A percentile compares a stretch with the other conserved stretches of the same genome.
Evolutionary conservation across 2,329 filamentous ascomycete species (phyloP).

Genomic region (Cercospora sesami): DNA sequence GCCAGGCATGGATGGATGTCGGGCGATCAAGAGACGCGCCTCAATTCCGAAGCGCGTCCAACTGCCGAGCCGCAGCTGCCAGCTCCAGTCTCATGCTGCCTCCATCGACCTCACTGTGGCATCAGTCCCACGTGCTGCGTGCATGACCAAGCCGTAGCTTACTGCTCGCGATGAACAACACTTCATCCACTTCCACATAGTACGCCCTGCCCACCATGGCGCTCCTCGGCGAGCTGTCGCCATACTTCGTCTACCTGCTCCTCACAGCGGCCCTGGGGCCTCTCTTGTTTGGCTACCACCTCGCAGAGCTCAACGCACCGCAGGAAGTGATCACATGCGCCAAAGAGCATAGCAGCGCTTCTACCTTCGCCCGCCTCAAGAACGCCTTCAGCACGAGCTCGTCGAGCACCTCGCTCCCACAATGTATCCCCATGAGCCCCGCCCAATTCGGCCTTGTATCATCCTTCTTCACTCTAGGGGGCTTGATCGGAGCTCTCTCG

Average conservation of each 20-base stretch:
- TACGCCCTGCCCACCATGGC: constrained; percentile 20
- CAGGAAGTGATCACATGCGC: constrained; percentile 90
- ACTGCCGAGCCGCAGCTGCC: neutral
- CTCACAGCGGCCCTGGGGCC: constrained; percentile 78
- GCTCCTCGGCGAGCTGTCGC: constrained; percentile 57
- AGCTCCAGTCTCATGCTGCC: neutral
- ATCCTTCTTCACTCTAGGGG: constrained; percentile 88
- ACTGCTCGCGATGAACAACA: neutral
- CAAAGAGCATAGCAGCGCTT: constrained; percentile 53
- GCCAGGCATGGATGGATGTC: neutral
- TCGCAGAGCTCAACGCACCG: constrained; percentile 92
- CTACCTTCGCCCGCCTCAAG: constrained; percentile 24
- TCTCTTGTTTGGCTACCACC: constrained; percentile 90
- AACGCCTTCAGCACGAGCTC: constrained; percentile 57
- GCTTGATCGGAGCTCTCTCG: constrained; percentile 76
- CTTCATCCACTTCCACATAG: neutral
- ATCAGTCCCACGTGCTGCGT: neutral
- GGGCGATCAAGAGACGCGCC: neutral
- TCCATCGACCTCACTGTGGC: neutral
- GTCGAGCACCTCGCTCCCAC: constrained; percentile 49
- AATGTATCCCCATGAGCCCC: constrained; percentile 86
- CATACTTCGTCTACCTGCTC: constrained; percentile 76
- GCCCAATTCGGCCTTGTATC: constrained; percentile 81
- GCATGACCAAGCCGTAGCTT: neutral
- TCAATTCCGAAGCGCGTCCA: neutral